Evolutionary conservation across 768 basidiomycete species (phyloP).

Genomic region (Leccinum disarticulatum): DNA sequence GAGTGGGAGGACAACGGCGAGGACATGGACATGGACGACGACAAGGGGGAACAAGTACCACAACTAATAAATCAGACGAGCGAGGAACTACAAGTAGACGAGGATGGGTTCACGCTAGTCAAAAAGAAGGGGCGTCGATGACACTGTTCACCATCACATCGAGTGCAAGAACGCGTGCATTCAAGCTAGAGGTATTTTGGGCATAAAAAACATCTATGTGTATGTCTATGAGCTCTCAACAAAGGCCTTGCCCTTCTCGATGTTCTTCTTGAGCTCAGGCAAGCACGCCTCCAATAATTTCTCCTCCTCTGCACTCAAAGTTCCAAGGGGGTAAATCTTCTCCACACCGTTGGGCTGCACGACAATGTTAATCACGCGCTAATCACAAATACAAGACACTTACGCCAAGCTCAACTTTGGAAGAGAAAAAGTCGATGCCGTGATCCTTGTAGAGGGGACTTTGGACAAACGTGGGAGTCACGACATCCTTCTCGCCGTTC

Average conservation of each 20-base stretch:
- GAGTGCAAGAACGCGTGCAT: conserved; percentile 2
- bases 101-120: conserved; percentile 90
- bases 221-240: conserved; percentile 44
- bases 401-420: conserved; percentile 92
- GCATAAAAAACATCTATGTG: conserved; percentile 9
- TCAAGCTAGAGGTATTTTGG: conserved; percentile 25
- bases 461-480: conserved; percentile 86
- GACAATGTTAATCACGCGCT: conserved; percentile 11
- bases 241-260: conserved; percentile 89
- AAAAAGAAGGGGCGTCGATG: conserved; percentile 51
- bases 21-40: conserved; percentile 3
- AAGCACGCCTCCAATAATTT: conserved; percentile 83
- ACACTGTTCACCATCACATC: conserved; percentile 5
- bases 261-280: conserved; percentile 96
- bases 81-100: conserved; percentile 76
- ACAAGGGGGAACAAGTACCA: conserved; percentile 49
- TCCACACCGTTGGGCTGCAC: conserved; percentile 79
- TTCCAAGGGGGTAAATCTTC: conserved; percentile 86
- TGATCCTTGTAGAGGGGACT: conserved; percentile 80
- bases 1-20: conserved; percentile 44
- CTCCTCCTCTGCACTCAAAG: conserved; percentile 79
- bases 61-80: conserved; percentile 47
- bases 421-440: conserved; percentile 94
- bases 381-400: conserved; percentile 20
- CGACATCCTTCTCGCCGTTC: conserved; percentile 63